Conservation (phyloP, 495 filamentous ascomycete species). For the Neurospora pannonica region DNA sequence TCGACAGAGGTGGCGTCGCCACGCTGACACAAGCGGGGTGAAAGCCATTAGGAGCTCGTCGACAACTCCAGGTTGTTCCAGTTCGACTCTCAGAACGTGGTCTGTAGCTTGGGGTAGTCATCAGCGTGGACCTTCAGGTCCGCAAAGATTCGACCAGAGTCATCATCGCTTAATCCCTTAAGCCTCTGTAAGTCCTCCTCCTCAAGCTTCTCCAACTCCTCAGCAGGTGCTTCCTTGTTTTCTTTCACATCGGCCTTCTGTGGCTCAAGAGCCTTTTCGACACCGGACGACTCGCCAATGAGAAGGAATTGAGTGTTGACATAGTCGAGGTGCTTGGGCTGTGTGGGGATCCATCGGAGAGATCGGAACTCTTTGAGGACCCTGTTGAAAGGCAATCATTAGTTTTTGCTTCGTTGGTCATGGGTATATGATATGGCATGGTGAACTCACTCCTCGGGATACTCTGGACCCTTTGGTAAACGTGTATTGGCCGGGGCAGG, state of each 20-base stretch:
- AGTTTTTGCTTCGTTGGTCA: constrained; percentile 1
- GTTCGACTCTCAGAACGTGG: constrained; percentile 21
- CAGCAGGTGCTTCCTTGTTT: constrained; percentile 50
- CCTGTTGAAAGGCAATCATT: constrained; percentile 24
- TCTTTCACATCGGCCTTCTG: constrained; percentile 47
- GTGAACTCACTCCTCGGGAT: constrained; percentile 56
- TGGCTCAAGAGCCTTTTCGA: constrained; percentile 52
- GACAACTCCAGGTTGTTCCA: neutral
- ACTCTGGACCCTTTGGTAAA: constrained; percentile 59
- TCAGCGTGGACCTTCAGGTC: constrained; percentile 30
- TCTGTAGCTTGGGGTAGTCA: constrained; percentile 34
- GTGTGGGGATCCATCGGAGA: constrained; percentile 62
- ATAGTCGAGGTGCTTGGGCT: constrained; percentile 71
- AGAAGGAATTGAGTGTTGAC: constrained; percentile 73
- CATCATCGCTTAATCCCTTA: constrained; percentile 25
- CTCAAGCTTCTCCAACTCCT: constrained; percentile 35
- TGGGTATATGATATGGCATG: neutral
- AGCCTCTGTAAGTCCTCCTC: constrained; percentile 34
- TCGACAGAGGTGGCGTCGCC: neutral
- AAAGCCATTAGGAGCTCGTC: neutral
- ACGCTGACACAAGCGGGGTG: neutral
- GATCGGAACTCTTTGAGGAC: constrained; percentile 65
- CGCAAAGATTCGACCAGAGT: constrained; percentile 30
- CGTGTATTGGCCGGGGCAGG: constrained; percentile 52
- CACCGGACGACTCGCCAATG: constrained; percentile 60